Evolutionary conservation across 1,284 basidiomycete genomes (phyloP).

Genomic region (Ustanciosporium gigantosporum): DNA sequence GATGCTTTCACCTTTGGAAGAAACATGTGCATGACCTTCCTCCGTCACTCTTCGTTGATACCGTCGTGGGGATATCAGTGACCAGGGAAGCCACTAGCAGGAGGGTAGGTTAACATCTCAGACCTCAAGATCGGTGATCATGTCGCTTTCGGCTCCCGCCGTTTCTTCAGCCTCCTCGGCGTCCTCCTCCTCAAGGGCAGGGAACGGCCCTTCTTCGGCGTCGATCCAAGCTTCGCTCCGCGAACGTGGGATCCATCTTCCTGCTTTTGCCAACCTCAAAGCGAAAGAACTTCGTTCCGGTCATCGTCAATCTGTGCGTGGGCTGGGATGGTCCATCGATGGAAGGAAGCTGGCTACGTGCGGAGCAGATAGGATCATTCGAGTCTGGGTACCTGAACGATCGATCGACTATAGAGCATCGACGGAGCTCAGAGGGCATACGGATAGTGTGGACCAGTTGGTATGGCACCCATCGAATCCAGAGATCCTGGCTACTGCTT

Average conservation of each 20-base stretch:
- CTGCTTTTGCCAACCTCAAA: conserved; percentile 11
- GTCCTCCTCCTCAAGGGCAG: no score
- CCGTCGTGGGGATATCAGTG: no score
- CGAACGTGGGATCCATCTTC: conserved; percentile 8
- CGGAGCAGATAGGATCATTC: conserved; percentile 32
- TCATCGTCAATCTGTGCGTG: conserved; percentile 36
- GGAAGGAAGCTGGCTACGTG: conserved; percentile 50
- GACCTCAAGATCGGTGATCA: no score
- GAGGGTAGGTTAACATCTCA: no score
- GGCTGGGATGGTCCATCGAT: conserved; percentile 48
- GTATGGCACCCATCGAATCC: conserved; percentile 47
- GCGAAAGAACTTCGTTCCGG: conserved; percentile 37
- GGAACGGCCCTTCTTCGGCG: neutral
- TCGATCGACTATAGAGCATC: conserved; percentile 45
- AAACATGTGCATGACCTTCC: no score
- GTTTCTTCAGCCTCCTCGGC: no score
- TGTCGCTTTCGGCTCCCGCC: no score
- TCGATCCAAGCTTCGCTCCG: conserved; percentile 2
- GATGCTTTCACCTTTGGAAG: no score
- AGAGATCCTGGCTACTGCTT: conserved; percentile 47
- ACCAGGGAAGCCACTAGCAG: no score
- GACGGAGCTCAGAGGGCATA: conserved; percentile 52
- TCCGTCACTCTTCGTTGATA: no score
- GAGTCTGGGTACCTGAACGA: conserved; percentile 52
- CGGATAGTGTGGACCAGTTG: conserved; percentile 52